Percentiles rank a stretch among this genome's conserved stretches.
Conservation (phyloP, 2,329 filamentous ascomycete species). For the Colletotrichum karsti region DNA sequence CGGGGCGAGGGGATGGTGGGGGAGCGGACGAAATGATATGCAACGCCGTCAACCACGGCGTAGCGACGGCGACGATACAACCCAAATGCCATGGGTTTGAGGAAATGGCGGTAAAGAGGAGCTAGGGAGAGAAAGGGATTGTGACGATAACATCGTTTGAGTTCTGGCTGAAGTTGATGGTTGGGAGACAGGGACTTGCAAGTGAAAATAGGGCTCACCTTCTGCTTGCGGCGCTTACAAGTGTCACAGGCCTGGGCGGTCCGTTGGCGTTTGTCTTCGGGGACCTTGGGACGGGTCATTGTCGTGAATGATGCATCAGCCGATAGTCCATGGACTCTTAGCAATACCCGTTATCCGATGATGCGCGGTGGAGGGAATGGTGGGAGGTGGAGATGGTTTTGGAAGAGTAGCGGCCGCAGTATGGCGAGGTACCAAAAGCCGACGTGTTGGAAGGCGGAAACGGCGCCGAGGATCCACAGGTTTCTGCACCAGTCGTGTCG, state of each 20-base stretch:
- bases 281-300: constrained; percentile 64
- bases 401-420: constrained; percentile 6
- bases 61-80: neutral
- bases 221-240: constrained; percentile 74
- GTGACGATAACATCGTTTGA: neutral
- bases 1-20: neutral
- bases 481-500: constrained; percentile 12
- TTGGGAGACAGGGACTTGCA: neutral
- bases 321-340: constrained; percentile 18
- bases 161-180: neutral
- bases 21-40: neutral
- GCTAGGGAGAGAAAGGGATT: neutral
- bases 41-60: neutral
- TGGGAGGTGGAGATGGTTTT: constrained; percentile 18
- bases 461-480: constrained; percentile 14
- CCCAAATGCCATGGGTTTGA: neutral
- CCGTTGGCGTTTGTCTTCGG: constrained; percentile 68
- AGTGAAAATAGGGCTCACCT: constrained; percentile 54
- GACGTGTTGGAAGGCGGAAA: constrained; percentile 9
- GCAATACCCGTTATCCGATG: constrained; percentile 30
- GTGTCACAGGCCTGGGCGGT: constrained; percentile 71
- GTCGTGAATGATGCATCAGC: constrained; percentile 32
- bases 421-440: neutral
- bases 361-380: neutral
- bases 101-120: neutral